These are phyloP conservation scores for Coriolopsis trogii DNA, from an alignment of 1,284 basidiomycete genomes.

Conservation along the genomic window DNA sequence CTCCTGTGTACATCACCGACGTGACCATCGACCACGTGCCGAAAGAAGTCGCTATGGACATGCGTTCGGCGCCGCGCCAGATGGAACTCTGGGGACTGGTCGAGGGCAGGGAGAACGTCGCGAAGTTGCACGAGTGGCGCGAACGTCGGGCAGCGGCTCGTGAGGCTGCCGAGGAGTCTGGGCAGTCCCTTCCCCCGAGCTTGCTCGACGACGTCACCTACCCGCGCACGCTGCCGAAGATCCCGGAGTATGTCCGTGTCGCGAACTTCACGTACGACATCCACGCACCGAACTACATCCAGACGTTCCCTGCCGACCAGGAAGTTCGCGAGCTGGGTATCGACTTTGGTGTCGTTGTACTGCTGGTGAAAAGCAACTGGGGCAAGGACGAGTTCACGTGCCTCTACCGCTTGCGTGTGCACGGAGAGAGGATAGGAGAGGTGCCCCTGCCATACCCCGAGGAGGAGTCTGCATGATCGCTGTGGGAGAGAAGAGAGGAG, in stretches of 20 bases:
- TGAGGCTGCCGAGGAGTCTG: conserved; percentile 42
- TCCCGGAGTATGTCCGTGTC: conserved; percentile 70
- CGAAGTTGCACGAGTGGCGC: conserved; percentile 56
- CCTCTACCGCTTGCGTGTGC: conserved; percentile 86
- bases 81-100: conserved; percentile 91
- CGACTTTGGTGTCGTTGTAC: conserved; percentile 81
- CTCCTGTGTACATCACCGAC: conserved; percentile 70
- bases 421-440: conserved; percentile 48
- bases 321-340: conserved; percentile 71
- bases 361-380: conserved; percentile 86
- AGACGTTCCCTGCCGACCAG: conserved; percentile 82
- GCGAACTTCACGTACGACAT: conserved; percentile 84
- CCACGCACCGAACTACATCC: conserved; percentile 66
- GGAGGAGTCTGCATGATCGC: conserved; percentile 21
- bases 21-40: conserved; percentile 91
- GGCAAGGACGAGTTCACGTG: conserved; percentile 86
- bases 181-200: conserved; percentile 29
- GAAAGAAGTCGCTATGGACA: conserved; percentile 76
- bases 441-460: conserved; percentile 33
- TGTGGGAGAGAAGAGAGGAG: neutral
- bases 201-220: conserved; percentile 43
- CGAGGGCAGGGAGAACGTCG: conserved; percentile 73
- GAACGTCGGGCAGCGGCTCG: conserved; percentile 34
- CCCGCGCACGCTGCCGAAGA: conserved; percentile 55
- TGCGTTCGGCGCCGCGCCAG: conserved; percentile 78